Conservation (phyloP, 352 stramenopile species). For the Globisporangium perplexum region DNA sequence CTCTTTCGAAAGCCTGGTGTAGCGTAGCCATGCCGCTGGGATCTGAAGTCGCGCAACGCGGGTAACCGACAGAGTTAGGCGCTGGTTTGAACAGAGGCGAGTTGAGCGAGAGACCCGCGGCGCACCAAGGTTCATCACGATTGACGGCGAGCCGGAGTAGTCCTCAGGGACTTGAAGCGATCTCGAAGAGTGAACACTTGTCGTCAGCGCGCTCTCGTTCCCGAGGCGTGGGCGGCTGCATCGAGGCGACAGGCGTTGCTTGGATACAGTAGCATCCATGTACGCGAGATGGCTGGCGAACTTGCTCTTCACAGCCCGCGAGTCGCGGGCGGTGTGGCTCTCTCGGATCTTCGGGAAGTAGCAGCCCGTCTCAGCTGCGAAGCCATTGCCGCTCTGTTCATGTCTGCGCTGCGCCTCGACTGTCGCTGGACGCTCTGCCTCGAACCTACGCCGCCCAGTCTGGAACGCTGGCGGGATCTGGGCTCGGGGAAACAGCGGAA, state of each 20-base stretch:
- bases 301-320: slow-evolving; percentile 30
- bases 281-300: slow-evolving; percentile 7
- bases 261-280: slow-evolving; percentile 5
- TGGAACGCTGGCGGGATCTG: slow-evolving; percentile 27
- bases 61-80: too few species aligned
- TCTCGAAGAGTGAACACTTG: too few species aligned
- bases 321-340: slow-evolving; percentile 29
- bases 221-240: background rate
- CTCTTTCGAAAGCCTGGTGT: slow-evolving; percentile 27
- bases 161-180: background rate
- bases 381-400: slow-evolving; percentile 22
- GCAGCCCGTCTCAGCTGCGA: slow-evolving; percentile 26
- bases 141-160: background rate
- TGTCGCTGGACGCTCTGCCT: slow-evolving; percentile 26
- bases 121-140: slow-evolving; percentile 11
- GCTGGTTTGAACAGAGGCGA: background rate
- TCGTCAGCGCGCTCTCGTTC: background rate
- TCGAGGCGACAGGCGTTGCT: slow-evolving; percentile 8
- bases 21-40: slow-evolving; percentile 28
- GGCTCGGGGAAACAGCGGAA: background rate
- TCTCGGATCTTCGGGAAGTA: slow-evolving; percentile 57
- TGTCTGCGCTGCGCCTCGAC: slow-evolving; percentile 21
- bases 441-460: slow-evolving; percentile 19
- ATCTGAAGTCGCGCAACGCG: slow-evolving; percentile 16
- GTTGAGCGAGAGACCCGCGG: background rate